Evolutionary conservation across 1,284 basidiomycete species (phyloP).

Genomic region (Naganishia sp.): DNA sequence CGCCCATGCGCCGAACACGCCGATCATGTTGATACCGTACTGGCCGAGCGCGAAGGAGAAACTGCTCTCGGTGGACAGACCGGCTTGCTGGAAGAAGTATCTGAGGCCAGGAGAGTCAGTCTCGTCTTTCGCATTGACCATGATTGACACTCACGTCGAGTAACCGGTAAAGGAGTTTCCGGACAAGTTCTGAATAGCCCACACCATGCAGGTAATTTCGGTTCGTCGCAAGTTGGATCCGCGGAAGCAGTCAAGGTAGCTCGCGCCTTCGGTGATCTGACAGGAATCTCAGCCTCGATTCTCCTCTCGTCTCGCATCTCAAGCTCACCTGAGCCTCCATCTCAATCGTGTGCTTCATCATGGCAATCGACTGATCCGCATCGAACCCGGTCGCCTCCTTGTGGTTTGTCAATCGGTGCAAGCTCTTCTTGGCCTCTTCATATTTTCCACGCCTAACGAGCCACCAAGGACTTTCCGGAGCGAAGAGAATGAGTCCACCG

Average conservation of each 20-base stretch:
- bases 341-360: slow-evolving; percentile 49
- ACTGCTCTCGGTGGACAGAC: slow-evolving; percentile 48
- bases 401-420: slow-evolving; percentile 50
- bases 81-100: slow-evolving; percentile 56
- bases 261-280: slow-evolving; percentile 43
- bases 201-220: slow-evolving; percentile 50
- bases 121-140: slow-evolving; percentile 15
- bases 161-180: slow-evolving; percentile 46
- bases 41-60: slow-evolving; percentile 54
- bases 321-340: slow-evolving; percentile 39
- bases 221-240: slow-evolving; percentile 49
- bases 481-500: slow-evolving; percentile 29
- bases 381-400: slow-evolving; percentile 49
- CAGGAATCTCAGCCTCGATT: slow-evolving; percentile 22
- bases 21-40: slow-evolving; percentile 39
- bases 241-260: slow-evolving; percentile 57
- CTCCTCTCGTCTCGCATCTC: not conserved
- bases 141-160: slow-evolving; percentile 24
- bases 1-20: slow-evolving; percentile 48
- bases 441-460: slow-evolving; percentile 54
- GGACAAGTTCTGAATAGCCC: slow-evolving; percentile 50
- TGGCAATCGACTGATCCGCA: slow-evolving; percentile 54
- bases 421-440: slow-evolving; percentile 55
- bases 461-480: slow-evolving; percentile 50
- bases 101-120: slow-evolving; percentile 37